Evolutionary conservation across 768 basidiomycete species (phyloP), one percentile per base, ranked within the genome.

Genomic region (Leucogyrophana mollusca): DNA sequence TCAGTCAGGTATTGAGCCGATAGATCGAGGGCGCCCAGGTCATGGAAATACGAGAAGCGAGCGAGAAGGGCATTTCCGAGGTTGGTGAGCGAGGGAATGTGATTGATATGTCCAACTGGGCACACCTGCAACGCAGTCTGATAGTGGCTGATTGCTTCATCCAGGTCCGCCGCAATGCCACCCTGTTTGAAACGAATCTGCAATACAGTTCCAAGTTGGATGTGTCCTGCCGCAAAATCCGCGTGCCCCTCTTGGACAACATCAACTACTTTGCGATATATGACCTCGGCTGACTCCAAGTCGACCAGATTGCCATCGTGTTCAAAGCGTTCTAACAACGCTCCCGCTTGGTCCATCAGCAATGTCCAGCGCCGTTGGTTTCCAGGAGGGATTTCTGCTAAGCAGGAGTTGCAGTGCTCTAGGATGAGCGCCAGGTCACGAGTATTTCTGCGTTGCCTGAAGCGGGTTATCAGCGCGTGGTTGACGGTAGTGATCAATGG

Each of bases 141-240:
- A 50, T 37, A 50, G 13, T 40, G 10, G 4, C 16, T 32, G n/a
- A 65, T 55, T 16, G 63, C 55, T 21, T 56, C 64, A 1, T 65
- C 47, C 7, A 65, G 22, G 35, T 65, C 64, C 7, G 50, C 38
- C 3, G 1, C 14, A 21, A 44, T 45, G 1, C 34, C 9, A 6
- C 2, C 22, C 4, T 40, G 9, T 21, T 46, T 6, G 47, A 58
- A 61, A 17, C 59, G 56, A 4, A 43, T 25, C 16, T 40, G 25
- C 17, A 61, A 52, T n/a, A 59, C 61, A 9, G 23, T 42, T 16
- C 49, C 61, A 14, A 61, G 17, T 2, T 51, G 37, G 11, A 53
- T n/a, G 10, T 49, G 51, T 10, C 17, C 43, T 9, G n/a, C 18
- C 2, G 52, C 18, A n/a, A 49, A 36, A 11, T 48, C 47, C n/a